Evolutionary conservation across 2,329 filamentous ascomycete species (phyloP), one percentile per base, ranked within the genome.

Genomic region (Epicoccum sorghinum): DNA sequence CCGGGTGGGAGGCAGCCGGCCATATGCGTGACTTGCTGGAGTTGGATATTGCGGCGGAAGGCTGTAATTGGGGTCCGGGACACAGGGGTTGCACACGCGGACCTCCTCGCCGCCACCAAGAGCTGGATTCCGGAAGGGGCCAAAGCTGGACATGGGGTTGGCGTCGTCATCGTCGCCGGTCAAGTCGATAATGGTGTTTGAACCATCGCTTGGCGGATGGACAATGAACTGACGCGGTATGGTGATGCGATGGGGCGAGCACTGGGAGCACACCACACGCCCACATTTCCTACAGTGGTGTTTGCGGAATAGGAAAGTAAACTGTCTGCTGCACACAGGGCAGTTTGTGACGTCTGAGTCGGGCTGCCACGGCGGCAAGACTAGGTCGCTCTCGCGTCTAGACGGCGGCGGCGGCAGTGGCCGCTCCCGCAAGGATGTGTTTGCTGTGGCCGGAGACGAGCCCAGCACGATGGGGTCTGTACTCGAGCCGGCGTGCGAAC

Each of bases 281-380:
- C 93, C 93, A 71, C 93, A 98, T 83, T 96, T 97, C 63, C 88
- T 89, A 81, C 93, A 98, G 72, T 98, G 93, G 77, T 98, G 93
- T 71, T 96, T 96, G 59, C 93, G 83, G 69, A 91, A 87, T 78
- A 91, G 91, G 64, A 96, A 89, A 70, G 85, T 90, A 70, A 98
- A 98, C 42, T 87, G 84, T 0, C 84, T 84, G 47, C 81, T 79
- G 71, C 93, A 98, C 53, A 97, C 96, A 2, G 92, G 91, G 72
- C 93, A 98, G 58, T 86, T 83, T 1, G 86, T 86, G 9, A 90
- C 91, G 64, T 96, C 91, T 4, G 83, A 81, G 74, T 98, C 93
- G 4, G 92, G 89, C 77, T 97, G 93, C 93, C 93, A 98, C 52
- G 82, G 81, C 1, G 93, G 92, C 36, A 92, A 76, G 14, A 83